phyloP scores from a whole-genome alignment of 768 basidiomycete genomes.

The Sistotremastrum suecicum region DNA sequence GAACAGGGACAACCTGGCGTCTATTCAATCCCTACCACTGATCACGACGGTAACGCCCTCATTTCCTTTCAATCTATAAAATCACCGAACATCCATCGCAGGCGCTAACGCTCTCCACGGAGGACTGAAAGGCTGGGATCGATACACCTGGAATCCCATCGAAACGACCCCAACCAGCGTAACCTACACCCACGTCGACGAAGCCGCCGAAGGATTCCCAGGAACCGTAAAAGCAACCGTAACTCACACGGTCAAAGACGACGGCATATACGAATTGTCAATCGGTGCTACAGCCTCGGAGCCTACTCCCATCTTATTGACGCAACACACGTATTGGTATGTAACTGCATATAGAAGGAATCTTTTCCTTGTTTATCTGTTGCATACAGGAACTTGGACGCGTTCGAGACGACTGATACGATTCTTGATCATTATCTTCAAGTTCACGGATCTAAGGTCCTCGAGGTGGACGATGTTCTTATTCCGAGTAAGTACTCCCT shows the following conservation, averaged over 20 bases:
- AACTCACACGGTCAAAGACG: conserved; percentile 32
- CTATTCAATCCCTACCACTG: conserved; percentile 37
- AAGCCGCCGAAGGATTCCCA: conserved; percentile 37
- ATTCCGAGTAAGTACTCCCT: conserved; percentile 16
- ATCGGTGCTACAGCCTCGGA: conserved; percentile 34
- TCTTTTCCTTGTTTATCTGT: neutral
- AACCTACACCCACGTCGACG: conserved; percentile 37
- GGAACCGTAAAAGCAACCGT: conserved; percentile 31
- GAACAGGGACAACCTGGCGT: conserved; percentile 28
- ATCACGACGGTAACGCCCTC: conserved; percentile 37
- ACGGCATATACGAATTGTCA: conserved; percentile 26
- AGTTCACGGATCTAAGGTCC: conserved; percentile 24
- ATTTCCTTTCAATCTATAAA: no score
- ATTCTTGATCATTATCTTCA: conserved; percentile 22
- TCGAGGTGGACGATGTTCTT: conserved; percentile 23
- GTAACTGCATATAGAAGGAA: neutral
- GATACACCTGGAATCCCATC: conserved; percentile 39
- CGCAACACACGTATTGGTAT: conserved; percentile 40
- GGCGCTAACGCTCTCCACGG: conserved; percentile 39
- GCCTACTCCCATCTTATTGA: conserved; percentile 44
- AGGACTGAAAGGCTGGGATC: conserved; percentile 42
- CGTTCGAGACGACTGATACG: conserved; percentile 32
- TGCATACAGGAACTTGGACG: conserved; percentile 32
- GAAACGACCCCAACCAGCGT: conserved; percentile 30
- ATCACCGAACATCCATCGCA: neutral